Percentiles rank a stretch among this genome's conserved stretches.
These are phyloP conservation scores for Tulasnella sp. DNA, from an alignment of 768 basidiomycete species.

Conservation along the genomic window DNA sequence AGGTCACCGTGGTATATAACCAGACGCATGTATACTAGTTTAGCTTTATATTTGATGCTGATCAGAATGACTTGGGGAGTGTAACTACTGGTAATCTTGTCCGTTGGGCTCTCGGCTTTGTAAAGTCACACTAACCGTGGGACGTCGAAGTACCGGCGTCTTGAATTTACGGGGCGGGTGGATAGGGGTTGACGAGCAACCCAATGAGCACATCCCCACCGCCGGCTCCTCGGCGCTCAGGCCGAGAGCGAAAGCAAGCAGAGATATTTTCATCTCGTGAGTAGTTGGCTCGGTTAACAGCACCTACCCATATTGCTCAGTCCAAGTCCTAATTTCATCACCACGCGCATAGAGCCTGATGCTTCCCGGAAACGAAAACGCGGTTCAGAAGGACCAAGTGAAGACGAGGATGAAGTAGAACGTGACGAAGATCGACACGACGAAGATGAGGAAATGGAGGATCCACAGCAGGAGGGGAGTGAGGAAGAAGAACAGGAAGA, in stretches of 20 bases:
- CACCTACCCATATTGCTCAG: conserved; percentile 20
- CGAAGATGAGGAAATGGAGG: conserved; percentile 32
- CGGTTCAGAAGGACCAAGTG: conserved; percentile 34
- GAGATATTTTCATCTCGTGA: conserved; percentile 51
- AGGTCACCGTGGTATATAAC: no score
- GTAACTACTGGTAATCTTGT: no score
- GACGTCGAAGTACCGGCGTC: no score
- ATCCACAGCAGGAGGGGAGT: neutral
- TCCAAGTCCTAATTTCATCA: conserved; percentile 17
- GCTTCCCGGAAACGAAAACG: conserved; percentile 45
- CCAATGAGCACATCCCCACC: conserved; percentile 24
- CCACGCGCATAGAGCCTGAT: conserved; percentile 26
- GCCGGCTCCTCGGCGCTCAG: conserved; percentile 47
- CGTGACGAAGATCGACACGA: conserved; percentile 28
- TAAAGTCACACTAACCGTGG: no score
- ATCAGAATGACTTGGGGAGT: no score
- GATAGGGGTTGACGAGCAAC: no score
- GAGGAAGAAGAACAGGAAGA: conserved; percentile 34
- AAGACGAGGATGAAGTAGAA: conserved; percentile 30
- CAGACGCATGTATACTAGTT: no score
- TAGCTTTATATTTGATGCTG: no score
- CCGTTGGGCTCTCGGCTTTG: no score
- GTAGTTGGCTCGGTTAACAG: conserved; percentile 21
- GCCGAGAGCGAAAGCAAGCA: conserved; percentile 58
- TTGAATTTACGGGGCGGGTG: no score